A percentile compares a stretch with the other conserved stretches of the same genome.
phyloP scores from a whole-genome alignment of 371 early-diverging fungal genomes.

The Rhizopus stolonifer region DNA sequence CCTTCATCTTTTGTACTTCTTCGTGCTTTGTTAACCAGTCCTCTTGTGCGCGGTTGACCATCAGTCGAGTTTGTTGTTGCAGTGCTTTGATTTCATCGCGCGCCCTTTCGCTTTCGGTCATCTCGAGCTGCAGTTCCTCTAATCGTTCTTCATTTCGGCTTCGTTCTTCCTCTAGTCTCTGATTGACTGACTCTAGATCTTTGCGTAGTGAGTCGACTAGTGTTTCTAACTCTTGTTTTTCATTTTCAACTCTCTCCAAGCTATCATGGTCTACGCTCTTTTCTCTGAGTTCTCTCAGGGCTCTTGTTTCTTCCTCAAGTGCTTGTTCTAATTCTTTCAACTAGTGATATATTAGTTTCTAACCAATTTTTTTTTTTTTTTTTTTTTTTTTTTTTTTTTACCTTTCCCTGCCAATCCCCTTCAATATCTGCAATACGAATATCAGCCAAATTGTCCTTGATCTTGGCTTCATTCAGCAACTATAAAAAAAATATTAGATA shows the following conservation, averaged over 20 bases:
- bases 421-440: slow-evolving; percentile 44
- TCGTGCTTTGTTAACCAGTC: slow-evolving; percentile 49
- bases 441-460: slow-evolving; percentile 47
- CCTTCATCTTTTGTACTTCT: slow-evolving; percentile 26
- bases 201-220: slow-evolving; percentile 20
- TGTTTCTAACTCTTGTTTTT: not conserved
- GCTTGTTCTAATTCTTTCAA: slow-evolving; percentile 18
- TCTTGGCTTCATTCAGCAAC: slow-evolving; percentile 48
- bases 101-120: slow-evolving; percentile 38
- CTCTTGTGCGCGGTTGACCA: slow-evolving; percentile 53
- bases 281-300: slow-evolving; percentile 18
- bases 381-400: slow-evolving; percentile 3
- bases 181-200: slow-evolving; percentile 28
- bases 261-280: slow-evolving; percentile 19
- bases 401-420: slow-evolving; percentile 41
- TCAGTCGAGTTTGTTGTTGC: slow-evolving; percentile 48
- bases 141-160: slow-evolving; percentile 19
- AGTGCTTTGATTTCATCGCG: slow-evolving; percentile 43
- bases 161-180: slow-evolving; percentile 14
- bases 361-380: too few species aligned
- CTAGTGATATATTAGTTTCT: too few species aligned
- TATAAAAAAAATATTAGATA: slow-evolving; percentile 7
- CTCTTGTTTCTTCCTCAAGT: slow-evolving; percentile 20
- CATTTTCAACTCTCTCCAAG: not conserved
- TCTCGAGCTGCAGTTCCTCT: slow-evolving; percentile 18